Conservation (phyloP, 306 rosid species). For the Crotalaria pallida region DNA sequence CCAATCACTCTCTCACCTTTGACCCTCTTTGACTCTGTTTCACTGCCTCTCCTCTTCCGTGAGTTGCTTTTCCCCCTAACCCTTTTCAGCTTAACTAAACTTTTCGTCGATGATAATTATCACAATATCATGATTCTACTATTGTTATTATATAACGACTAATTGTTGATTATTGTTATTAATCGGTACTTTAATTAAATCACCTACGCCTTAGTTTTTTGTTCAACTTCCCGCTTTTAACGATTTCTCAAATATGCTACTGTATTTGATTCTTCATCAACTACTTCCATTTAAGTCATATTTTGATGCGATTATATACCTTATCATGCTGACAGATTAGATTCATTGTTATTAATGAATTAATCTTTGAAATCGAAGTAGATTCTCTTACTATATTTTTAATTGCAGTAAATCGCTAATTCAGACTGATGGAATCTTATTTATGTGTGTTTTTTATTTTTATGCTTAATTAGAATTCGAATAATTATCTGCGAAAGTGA, state of each 20-base stretch:
- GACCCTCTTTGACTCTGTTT: not conserved
- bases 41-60: not conserved
- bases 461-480: constrained; percentile 2
- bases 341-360: not conserved
- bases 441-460: not conserved
- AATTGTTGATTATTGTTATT: not conserved
- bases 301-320: not conserved
- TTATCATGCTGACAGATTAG: not conserved
- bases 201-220: not conserved
- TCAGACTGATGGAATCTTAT: not conserved
- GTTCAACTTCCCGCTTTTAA: not conserved
- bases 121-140: not conserved
- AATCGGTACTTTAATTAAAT: not conserved
- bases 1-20: not conserved
- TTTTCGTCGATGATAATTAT: not conserved
- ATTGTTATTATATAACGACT: not conserved
- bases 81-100: not conserved
- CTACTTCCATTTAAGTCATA: not conserved
- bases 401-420: not conserved
- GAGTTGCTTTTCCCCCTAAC: not conserved
- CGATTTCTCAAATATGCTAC: not conserved
- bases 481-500: constrained; percentile 19
- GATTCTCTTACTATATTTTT: not conserved
- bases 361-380: not conserved
- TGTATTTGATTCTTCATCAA: not conserved